Percentiles rank a stretch among this genome's conserved stretches.
phyloP scores from a whole-genome alignment of 2,329 filamentous ascomycete genomes.

The Fusarium mexicanum region DNA sequence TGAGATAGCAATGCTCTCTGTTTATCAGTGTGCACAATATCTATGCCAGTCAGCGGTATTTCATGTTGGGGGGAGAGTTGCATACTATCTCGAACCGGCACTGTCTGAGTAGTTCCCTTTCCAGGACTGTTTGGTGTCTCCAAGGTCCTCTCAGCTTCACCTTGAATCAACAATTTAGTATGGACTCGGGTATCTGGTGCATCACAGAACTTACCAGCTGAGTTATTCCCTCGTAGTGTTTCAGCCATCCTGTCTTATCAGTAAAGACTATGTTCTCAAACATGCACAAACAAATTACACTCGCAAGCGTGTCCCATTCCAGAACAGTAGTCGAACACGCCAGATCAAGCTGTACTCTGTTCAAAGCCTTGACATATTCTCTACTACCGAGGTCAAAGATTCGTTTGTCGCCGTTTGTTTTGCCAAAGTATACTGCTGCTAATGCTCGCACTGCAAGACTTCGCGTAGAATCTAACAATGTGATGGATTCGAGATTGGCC shows the following conservation, averaged over 20 bases:
- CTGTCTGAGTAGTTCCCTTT: conserved; percentile 11
- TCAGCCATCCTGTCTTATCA: conserved; percentile 9
- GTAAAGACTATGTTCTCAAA: conserved; percentile 21
- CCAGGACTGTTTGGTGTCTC: background rate
- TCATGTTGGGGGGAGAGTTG: too few species aligned
- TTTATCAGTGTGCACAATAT: conserved; percentile 7
- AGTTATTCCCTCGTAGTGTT: conserved; percentile 14
- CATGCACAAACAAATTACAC: conserved; percentile 17
- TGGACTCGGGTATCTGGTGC: accelerated
- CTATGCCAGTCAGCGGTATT: background rate
- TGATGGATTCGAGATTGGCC: background rate
- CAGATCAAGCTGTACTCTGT: background rate
- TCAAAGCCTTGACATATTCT: conserved; percentile 2
- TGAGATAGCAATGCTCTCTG: conserved; percentile 8
- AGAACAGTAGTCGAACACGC: background rate
- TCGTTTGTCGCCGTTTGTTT: background rate
- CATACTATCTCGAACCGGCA: conserved; percentile 24
- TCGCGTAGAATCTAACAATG: background rate
- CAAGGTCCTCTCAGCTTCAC: conserved; percentile 7
- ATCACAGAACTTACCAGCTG: background rate
- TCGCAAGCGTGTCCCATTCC: conserved; percentile 17
- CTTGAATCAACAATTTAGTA: background rate
- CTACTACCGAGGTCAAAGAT: background rate
- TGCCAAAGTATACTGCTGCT: conserved; percentile 17
- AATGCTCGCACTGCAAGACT: conserved; percentile 4